These are phyloP conservation scores for Penicillium sp. DNA, from an alignment of 2,329 filamentous ascomycete genomes.

Conservation along the genomic window DNA sequence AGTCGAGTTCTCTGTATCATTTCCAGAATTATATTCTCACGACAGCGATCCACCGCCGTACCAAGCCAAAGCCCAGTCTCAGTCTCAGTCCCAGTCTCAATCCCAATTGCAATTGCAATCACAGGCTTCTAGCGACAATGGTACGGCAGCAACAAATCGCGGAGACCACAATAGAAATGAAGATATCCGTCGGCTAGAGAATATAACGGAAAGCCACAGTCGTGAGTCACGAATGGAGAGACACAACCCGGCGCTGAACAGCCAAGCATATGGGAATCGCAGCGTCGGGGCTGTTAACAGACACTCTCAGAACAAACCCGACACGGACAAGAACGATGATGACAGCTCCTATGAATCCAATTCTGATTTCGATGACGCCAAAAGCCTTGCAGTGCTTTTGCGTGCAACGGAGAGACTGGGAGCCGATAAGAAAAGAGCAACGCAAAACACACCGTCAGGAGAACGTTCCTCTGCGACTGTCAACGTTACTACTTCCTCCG, in stretches of 20 bases:
- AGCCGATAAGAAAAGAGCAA: slow-evolving; percentile 1
- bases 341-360: slow-evolving; percentile 8
- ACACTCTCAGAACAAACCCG: neutral
- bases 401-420: slow-evolving; percentile 11
- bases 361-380: slow-evolving; percentile 12
- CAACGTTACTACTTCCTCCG: neutral
- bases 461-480: neutral
- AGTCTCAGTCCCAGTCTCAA: neutral
- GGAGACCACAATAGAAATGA: neutral
- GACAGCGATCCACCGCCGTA: slow-evolving; percentile 13
- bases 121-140: neutral
- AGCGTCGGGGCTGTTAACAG: neutral
- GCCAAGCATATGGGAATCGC: neutral
- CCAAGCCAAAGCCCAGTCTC: slow-evolving; percentile 7
- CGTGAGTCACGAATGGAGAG: neutral
- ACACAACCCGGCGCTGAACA: slow-evolving; percentile 1
- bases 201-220: neutral
- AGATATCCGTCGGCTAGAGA: neutral
- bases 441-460: neutral
- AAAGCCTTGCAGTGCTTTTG: slow-evolving; percentile 14
- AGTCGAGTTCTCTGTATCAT: slow-evolving; percentile 29
- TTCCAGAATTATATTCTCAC: slow-evolving; percentile 14
- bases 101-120: neutral
- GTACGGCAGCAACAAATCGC: neutral
- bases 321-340: slow-evolving; percentile 3